Percentiles rank a stretch among this genome's conserved stretches.
phyloP scores from a whole-genome alignment of 2,329 filamentous ascomycete genomes.

The Chrysoporthe deuterocubensis region DNA sequence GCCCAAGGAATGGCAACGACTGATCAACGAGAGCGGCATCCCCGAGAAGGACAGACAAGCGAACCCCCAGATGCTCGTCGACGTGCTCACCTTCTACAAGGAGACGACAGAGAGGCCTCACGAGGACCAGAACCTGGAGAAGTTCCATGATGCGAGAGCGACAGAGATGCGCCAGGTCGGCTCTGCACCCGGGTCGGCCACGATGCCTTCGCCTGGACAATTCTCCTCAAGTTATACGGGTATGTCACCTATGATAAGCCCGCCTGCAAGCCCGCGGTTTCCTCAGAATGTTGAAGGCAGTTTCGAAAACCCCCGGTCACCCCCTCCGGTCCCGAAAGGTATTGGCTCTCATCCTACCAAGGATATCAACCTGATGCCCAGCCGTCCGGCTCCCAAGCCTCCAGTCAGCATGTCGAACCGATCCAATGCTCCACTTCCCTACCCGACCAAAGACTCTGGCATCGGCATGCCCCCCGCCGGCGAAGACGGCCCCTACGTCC shows the following conservation, averaged over 20 bases:
- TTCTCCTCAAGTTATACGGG: slow-evolving; percentile 60
- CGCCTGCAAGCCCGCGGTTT: slow-evolving; percentile 83
- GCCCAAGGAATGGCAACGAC: slow-evolving; percentile 95
- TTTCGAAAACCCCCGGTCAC: slow-evolving; percentile 94
- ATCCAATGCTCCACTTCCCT: slow-evolving; percentile 57
- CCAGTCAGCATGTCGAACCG: slow-evolving; percentile 67
- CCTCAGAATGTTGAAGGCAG: slow-evolving; percentile 86
- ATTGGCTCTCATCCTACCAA: slow-evolving; percentile 52
- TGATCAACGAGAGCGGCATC: slow-evolving; percentile 94
- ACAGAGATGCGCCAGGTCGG: slow-evolving; percentile 52
- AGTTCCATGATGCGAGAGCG: slow-evolving; percentile 86
- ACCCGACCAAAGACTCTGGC: slow-evolving; percentile 64
- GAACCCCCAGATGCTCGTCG: slow-evolving; percentile 92
- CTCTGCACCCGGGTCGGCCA: slow-evolving; percentile 47
- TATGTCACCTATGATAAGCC: slow-evolving; percentile 71
- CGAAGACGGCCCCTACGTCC: slow-evolving; percentile 54
- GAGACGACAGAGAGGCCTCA: slow-evolving; percentile 81
- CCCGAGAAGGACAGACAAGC: slow-evolving; percentile 94
- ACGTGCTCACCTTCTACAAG: slow-evolving; percentile 97
- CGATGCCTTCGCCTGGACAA: slow-evolving; percentile 54
- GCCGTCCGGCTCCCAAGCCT: slow-evolving; percentile 85
- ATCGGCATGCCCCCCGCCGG: slow-evolving; percentile 65
- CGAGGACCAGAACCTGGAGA: slow-evolving; percentile 91
- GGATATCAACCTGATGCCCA: slow-evolving; percentile 72
- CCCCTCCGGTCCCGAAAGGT: slow-evolving; percentile 80